A percentile compares a stretch with the other conserved stretches of the same genome.
Conservation (phyloP, 2,329 filamentous ascomycete species). For the Ceratocystis huliohia region DNA sequence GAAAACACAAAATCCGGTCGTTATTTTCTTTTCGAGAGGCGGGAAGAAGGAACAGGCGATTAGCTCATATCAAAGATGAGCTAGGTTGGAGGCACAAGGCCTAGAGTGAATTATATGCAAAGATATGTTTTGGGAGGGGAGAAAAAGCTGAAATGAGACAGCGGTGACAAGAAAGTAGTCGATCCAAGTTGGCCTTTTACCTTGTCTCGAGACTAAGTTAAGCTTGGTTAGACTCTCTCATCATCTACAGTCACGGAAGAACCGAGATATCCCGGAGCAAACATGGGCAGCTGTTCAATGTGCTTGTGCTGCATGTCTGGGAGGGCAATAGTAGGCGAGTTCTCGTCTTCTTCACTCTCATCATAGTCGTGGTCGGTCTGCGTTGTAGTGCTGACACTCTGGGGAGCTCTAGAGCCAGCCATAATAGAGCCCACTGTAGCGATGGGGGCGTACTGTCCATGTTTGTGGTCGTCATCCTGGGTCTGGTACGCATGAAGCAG, state of each 20-base stretch:
- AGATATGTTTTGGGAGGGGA: constrained; percentile 14
- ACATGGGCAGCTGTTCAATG: constrained; percentile 25
- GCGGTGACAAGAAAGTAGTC: neutral
- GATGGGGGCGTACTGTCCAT: neutral
- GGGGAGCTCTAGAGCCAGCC: neutral
- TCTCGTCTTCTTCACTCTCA: constrained; percentile 16
- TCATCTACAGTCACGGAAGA: constrained; percentile 42
- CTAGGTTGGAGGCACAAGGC: neutral
- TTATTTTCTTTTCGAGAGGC: neutral
- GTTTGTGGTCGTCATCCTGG: neutral
- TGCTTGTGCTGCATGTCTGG: constrained; percentile 3
- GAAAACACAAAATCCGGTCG: neutral
- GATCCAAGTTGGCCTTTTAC: neutral
- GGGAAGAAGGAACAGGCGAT: neutral
- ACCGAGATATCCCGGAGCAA: constrained; percentile 37
- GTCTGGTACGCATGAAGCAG: constrained; percentile 52
- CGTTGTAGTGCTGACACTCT: constrained; percentile 34
- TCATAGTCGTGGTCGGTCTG: constrained; percentile 22
- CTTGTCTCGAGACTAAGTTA: neutral
- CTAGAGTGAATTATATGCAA: constrained; percentile 15
- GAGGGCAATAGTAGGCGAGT: neutral
- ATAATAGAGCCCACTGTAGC: constrained; percentile 23
- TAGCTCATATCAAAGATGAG: constrained; percentile 7
- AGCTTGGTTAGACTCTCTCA: constrained; percentile 23
- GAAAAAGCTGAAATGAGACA: neutral